phyloP scores from a whole-genome alignment of 352 stramenopile species.

The Pythium myriotylum region DNA sequence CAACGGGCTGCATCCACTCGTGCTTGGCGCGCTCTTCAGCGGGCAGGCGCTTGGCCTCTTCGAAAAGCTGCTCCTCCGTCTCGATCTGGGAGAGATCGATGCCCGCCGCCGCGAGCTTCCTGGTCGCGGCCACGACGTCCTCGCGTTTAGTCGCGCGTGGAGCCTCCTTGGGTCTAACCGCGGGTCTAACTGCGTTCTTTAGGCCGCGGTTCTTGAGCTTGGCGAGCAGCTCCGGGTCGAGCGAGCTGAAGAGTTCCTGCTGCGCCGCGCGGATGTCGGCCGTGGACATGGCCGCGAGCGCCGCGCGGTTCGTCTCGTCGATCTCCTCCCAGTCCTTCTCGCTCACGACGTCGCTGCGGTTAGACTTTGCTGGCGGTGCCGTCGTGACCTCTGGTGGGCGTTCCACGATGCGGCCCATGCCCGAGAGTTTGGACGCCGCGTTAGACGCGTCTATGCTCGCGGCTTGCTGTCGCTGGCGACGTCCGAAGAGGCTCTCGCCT shows the following conservation, averaged over 20 bases:
- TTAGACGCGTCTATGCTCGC: too few species aligned
- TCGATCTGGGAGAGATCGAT: conserved; percentile 57
- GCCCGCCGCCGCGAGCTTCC: conserved; percentile 10
- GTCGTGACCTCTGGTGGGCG: conserved; percentile 14
- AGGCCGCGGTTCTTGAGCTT: conserved; percentile 56
- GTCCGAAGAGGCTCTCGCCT: conserved; percentile 74
- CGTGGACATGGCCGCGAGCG: conserved; percentile 62
- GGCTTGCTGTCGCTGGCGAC: conserved; percentile 31
- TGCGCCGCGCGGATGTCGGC: conserved; percentile 76
- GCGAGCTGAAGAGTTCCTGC: conserved; percentile 54
- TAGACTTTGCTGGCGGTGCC: not conserved
- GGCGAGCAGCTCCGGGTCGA: conserved; percentile 66
- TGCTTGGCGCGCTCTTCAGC: conserved; percentile 76
- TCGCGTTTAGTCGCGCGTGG: conserved; percentile 1
- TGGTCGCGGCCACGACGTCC: conserved; percentile 11
- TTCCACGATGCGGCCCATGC: conserved; percentile 30
- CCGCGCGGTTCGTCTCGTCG: conserved; percentile 55
- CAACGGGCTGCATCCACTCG: conserved; percentile 62
- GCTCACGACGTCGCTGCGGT: conserved; percentile 18
- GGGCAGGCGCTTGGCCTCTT: conserved; percentile 46
- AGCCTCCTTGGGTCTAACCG: conserved; percentile 5
- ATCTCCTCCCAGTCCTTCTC: conserved; percentile 53
- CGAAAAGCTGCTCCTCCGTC: conserved; percentile 65
- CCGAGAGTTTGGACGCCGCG: conserved; percentile 19
- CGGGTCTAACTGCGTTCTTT: not conserved